Evolutionary conservation across 768 basidiomycete species (phyloP).

Genomic region (Trichaptum fuscoviolaceum): DNA sequence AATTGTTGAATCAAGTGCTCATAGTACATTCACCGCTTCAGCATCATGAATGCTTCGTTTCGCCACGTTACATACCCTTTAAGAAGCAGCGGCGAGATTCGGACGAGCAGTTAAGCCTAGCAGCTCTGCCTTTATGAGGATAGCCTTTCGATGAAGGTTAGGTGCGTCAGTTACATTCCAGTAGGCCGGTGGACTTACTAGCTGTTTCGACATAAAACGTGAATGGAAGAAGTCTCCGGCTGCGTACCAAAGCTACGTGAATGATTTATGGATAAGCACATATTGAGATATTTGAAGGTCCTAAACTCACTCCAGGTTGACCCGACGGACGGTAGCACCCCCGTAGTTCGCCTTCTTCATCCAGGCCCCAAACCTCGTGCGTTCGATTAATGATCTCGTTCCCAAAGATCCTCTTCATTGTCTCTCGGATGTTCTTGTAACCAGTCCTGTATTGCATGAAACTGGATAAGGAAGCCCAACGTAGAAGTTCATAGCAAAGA

Average conservation of each 20-base stretch:
- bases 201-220: slow-evolving; percentile 9
- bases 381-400: slow-evolving; percentile 28
- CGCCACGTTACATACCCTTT: background rate
- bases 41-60: background rate
- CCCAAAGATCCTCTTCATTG: slow-evolving; percentile 29
- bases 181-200: slow-evolving; percentile 2
- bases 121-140: background rate
- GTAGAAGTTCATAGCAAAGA: background rate
- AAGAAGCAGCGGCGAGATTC: background rate
- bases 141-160: background rate
- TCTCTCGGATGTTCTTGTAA: slow-evolving; percentile 27
- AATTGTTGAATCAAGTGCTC: background rate
- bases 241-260: slow-evolving; percentile 10
- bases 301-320: slow-evolving; percentile 33
- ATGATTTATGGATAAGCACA: background rate
- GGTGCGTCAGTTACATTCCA: background rate
- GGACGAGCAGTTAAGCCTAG: background rate
- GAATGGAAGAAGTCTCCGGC: slow-evolving; percentile 6
- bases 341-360: slow-evolving; percentile 36
- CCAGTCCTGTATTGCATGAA: slow-evolving; percentile 21
- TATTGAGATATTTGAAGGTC: background rate
- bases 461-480: background rate
- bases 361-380: slow-evolving; percentile 31
- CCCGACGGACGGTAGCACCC: slow-evolving; percentile 36
- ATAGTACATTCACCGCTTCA: background rate